Base-by-base conservation (phyloP, 495 filamentous ascomycete species). In the Eremomyces bilateralis region DNA sequence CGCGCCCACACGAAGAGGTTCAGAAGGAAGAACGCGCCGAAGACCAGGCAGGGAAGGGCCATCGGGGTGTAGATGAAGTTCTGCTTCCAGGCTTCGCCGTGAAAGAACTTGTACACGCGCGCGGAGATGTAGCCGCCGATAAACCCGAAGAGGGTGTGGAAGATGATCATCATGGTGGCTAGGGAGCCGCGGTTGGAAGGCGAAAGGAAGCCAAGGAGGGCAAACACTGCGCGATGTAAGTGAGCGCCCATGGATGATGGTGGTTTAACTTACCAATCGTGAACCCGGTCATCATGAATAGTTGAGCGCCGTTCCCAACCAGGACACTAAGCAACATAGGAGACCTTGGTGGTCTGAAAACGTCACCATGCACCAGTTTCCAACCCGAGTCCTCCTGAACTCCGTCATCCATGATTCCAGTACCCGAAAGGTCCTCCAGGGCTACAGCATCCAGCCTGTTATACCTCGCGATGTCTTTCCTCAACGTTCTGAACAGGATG, bases 361-460 rank as follows among this genome's bases (percentile, higher is more conserved):
- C 85, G 54, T 97, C 88, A 29, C 88, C 88, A 46, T 97, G 88
- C 0, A 97, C 84, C 29, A 97, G 60, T 57, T 97, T 97, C 88
- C 88, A 97, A 24, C 88, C 88, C 3, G 82, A 92, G 53, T 97
- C 88, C 51, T 97, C 88, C 49, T 93, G 83, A 1, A 95, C 78
- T 11, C 83, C 84, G 47, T 95, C 88, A 40, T 97, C 85, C 6
- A 83, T 56, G 5, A 67, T 69, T 19, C 61, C 64, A 20, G 67
- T 75, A 19, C 74, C 71, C 24, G 74, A 70, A 4, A 93, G 58
- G 54, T 91, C 83, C 25, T 92, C 83, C 20, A 93, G 57, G 45
- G 74, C 75, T 52, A 85, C 71, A 46, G 73, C 65, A 44, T 97
- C 88, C 10, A 97, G 63, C 12, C 83, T 67, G 55, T 95, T 95